These are phyloP conservation scores for Rhipidocladum racemiflorum DNA, from an alignment of 176 grass and related monocot genomes.

Conservation along the genomic window DNA sequence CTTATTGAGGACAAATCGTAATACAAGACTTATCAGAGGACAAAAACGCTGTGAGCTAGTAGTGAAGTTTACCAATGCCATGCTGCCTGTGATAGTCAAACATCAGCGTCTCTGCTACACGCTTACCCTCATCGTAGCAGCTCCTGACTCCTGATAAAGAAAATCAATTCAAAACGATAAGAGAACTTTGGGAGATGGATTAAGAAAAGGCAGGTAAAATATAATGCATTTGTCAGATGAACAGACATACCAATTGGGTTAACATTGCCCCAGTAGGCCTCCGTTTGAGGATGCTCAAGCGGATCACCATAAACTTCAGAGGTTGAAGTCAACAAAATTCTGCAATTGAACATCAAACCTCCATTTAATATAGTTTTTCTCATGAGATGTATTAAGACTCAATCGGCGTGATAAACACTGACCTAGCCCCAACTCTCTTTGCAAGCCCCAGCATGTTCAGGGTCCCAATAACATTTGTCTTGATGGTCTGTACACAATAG, in stretches of 20 bases:
- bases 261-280: constrained; percentile 99
- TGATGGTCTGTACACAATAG: constrained; percentile 71
- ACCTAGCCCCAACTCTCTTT: constrained; percentile 98
- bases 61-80: constrained; percentile 70
- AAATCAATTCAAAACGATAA: constrained; percentile 14
- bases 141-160: constrained; percentile 83
- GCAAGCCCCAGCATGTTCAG: constrained; percentile 99
- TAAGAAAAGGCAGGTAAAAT: constrained; percentile 8
- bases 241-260: constrained; percentile 88
- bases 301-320: constrained; percentile 99
- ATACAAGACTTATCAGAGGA: background rate
- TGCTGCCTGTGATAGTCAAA: constrained; percentile 99
- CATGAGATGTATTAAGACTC: constrained; percentile 13
- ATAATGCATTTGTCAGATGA: constrained; percentile 20
- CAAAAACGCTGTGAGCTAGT: constrained; percentile 8
- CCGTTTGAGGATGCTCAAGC: constrained; percentile 89
- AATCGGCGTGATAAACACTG: background rate
- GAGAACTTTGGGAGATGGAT: background rate
- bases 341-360: constrained; percentile 35
- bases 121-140: constrained; percentile 99
- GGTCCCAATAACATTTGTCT: constrained; percentile 99
- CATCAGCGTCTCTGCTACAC: constrained; percentile 98
- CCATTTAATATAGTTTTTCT: background rate
- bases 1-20: background rate
- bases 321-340: constrained; percentile 95